Percentiles rank a stretch among this genome's conserved stretches.
Evolutionary conservation across 2,329 filamentous ascomycete species (phyloP).

Genomic region (Huntiella omanensis): DNA sequence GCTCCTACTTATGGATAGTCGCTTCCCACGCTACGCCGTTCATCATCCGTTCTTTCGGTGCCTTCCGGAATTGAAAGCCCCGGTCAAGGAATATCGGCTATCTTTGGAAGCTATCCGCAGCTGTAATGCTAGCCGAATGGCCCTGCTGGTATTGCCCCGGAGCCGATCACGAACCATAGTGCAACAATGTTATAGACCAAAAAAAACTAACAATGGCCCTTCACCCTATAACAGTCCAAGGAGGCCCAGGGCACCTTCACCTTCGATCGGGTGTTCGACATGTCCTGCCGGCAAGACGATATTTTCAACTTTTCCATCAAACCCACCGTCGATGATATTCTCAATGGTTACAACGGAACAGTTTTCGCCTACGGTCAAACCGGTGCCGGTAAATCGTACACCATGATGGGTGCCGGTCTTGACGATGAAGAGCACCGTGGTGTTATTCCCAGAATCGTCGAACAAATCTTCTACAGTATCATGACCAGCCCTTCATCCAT

Average conservation of each 20-base stretch:
- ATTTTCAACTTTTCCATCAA: conserved; percentile 98
- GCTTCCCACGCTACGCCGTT: too few species aligned
- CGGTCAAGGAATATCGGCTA: too few species aligned
- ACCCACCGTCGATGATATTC: conserved; percentile 88
- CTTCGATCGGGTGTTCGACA: conserved; percentile 94
- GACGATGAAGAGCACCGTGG: conserved; percentile 74
- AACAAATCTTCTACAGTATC: conserved; percentile 95
- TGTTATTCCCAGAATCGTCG: conserved; percentile 90
- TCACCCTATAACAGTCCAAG: conserved; percentile 38
- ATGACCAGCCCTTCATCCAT: conserved; percentile 80
- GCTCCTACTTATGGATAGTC: not conserved
- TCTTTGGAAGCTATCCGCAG: too few species aligned
- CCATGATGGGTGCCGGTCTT: conserved; percentile 70
- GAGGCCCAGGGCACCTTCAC: conserved; percentile 78
- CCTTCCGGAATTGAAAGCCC: too few species aligned
- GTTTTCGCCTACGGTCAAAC: conserved; percentile 98
- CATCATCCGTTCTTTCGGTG: too few species aligned
- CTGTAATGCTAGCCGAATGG: too few species aligned
- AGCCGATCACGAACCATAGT: too few species aligned
- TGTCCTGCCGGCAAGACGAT: conserved; percentile 74
- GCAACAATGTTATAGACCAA: too few species aligned
- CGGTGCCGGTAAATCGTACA: conserved; percentile 95
- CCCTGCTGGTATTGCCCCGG: too few species aligned
- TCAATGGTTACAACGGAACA: conserved; percentile 98
- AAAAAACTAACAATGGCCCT: too few species aligned